These are phyloP conservation scores for Diplodia mutila DNA, from an alignment of 2,329 filamentous ascomycete species.

Conservation along the genomic window DNA sequence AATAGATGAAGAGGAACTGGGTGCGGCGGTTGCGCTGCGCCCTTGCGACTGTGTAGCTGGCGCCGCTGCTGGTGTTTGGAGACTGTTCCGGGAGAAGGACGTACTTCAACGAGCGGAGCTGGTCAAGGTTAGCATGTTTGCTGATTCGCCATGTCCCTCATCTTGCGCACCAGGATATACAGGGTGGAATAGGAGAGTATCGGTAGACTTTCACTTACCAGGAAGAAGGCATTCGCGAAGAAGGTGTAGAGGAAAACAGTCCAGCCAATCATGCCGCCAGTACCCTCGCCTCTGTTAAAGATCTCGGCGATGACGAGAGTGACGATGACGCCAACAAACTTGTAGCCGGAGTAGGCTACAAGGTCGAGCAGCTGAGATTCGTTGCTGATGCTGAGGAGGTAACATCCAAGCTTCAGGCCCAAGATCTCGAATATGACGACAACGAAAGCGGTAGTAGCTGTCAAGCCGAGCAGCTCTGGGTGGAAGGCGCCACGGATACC, in stretches of 20 bases:
- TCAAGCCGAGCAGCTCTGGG: slow-evolving; percentile 88
- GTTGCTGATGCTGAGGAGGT: slow-evolving; percentile 90
- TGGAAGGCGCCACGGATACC: slow-evolving; percentile 90
- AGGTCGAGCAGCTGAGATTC: slow-evolving; percentile 91
- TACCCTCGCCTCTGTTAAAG: slow-evolving; percentile 76
- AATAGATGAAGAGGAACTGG: slow-evolving; percentile 92
- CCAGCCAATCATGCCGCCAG: slow-evolving; percentile 89
- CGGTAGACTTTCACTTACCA: slow-evolving; percentile 62
- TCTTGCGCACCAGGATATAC: neutral
- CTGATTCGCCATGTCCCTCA: neutral
- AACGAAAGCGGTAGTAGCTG: slow-evolving; percentile 78
- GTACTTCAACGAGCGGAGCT: slow-evolving; percentile 95
- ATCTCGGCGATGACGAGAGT: slow-evolving; percentile 81
- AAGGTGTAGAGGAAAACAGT: slow-evolving; percentile 88
- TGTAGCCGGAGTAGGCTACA: slow-evolving; percentile 96
- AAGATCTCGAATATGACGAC: slow-evolving; percentile 87
- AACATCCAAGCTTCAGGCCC: slow-evolving; percentile 89
- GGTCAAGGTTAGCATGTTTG: slow-evolving; percentile 12
- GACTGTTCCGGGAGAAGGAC: slow-evolving; percentile 87
- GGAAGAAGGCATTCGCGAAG: slow-evolving; percentile 89
- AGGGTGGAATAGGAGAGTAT: neutral
- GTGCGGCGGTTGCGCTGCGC: slow-evolving; percentile 86
- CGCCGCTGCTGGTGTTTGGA: slow-evolving; percentile 61
- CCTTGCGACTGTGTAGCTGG: slow-evolving; percentile 73
- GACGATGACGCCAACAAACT: slow-evolving; percentile 95